Conservation (phyloP, 2,329 filamentous ascomycete species). For the Fusarium tuaranense region DNA sequence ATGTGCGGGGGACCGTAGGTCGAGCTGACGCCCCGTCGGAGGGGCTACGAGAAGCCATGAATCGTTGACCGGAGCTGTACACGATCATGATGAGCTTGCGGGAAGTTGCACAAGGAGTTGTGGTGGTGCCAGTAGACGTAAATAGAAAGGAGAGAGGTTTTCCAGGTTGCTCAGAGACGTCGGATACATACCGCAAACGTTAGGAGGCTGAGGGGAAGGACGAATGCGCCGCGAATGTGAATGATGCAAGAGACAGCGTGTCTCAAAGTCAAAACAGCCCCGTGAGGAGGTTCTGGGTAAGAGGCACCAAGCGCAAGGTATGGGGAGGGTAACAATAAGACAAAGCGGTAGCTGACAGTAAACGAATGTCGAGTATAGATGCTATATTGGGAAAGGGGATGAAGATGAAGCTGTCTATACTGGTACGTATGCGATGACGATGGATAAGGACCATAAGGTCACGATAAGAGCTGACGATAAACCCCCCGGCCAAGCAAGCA, state of each 20-base stretch:
- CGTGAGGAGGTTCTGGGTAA: constrained; percentile 15
- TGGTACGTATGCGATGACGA: constrained; percentile 22
- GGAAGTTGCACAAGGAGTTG: neutral
- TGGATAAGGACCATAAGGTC: constrained; percentile 9
- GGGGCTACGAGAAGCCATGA: constrained; percentile 51
- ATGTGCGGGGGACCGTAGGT: constrained; percentile 45
- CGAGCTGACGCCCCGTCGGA: constrained; percentile 46
- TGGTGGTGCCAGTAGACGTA: neutral
- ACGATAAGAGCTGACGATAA: constrained; percentile 30
- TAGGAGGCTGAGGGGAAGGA: constrained; percentile 25
- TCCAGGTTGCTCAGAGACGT: constrained; percentile 11
- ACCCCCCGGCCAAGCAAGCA: constrained; percentile 5
- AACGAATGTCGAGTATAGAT: constrained; percentile 22
- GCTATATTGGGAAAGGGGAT: constrained; percentile 8
- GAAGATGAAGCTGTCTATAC: constrained; percentile 4
- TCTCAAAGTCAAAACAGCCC: constrained; percentile 36
- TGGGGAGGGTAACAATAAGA: neutral
- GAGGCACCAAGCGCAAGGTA: neutral
- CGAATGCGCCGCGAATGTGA: constrained; percentile 9
- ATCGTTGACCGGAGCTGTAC: constrained; percentile 41
- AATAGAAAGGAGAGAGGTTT: neutral
- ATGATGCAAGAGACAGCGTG: constrained; percentile 44
- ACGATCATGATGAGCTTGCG: constrained; percentile 45
- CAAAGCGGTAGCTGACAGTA: neutral
- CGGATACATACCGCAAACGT: constrained; percentile 33